Evolutionary conservation across 2,329 filamentous ascomycete genomes (phyloP), one percentile per base, ranked within the genome.

Genomic region (Immersiporthe knoxdaviesiana): DNA sequence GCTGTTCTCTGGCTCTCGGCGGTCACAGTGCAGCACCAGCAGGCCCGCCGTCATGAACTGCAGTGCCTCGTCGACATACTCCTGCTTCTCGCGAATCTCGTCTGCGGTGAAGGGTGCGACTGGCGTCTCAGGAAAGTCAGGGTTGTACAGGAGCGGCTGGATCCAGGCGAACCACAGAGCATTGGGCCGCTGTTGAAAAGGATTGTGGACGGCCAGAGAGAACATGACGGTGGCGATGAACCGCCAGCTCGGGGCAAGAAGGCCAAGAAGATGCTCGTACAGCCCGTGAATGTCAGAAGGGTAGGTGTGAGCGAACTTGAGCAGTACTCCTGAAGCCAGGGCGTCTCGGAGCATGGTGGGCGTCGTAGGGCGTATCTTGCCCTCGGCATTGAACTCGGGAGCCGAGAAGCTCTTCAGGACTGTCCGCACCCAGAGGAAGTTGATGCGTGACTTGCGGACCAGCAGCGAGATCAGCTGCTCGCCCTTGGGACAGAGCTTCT

Each of bases 81-180:
- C 21, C 12, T 52, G 62, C 21, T 24, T 64, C 24, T n/a, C 50
- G 18, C 12, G 32, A 2, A 54, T 27, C 27, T 39, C 41, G n/a
- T 52, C 62, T 7, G n/a, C 62, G 21, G 44, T 64, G 10, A 54
- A 54, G 6, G 62, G 62, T 3, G 32, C n/a, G 27, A 24, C 35
- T 8, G 41, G n/a, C 18, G 30, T 21, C 6, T 18, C 62, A 12
- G 62, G 62, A 14, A 64, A 64, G 24, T 21, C 24, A 8, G 14
- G 11, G 47, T 59, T 18, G 18, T 54, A 3, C n/a, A 54, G 30
- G 30, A 64, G 47, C 14, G 44, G 30, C 7, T 64, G 30, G 30
- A 54, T 21, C 62, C 62, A 64, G 7, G 44, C n/a, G 4, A 64
- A 24, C 62, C 62, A 64, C 32, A 64, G 37, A 5, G 62, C 62